phyloP scores from a whole-genome alignment of 1,139 yeast species.

The Wickerhamiella infanticola region DNA sequence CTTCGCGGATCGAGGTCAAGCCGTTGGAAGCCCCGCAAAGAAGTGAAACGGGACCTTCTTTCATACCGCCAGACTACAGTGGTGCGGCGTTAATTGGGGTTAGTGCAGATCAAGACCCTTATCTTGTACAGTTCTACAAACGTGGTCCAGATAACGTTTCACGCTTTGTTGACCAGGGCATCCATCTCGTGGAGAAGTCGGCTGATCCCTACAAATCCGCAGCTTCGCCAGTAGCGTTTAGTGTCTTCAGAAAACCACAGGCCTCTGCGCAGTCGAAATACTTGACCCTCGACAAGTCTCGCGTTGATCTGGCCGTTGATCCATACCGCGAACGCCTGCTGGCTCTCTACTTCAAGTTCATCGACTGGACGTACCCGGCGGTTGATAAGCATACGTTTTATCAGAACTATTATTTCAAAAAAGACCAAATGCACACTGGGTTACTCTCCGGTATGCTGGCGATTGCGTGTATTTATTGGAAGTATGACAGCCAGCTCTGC shows the following conservation, averaged over 20 bases:
- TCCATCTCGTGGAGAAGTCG: constrained; percentile 17
- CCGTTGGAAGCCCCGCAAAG: constrained; percentile 13
- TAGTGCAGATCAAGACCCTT: constrained; percentile 26
- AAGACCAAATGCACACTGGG: constrained; percentile 21
- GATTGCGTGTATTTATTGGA: constrained; percentile 26
- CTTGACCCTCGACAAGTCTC: not conserved
- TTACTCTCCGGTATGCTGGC: constrained; percentile 24
- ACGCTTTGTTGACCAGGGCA: constrained; percentile 21
- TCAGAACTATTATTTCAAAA: constrained; percentile 20
- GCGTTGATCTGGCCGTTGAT: constrained; percentile 5
- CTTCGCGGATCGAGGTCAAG: constrained; percentile 13
- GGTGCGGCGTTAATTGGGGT: constrained; percentile 20
- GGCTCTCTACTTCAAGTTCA: constrained; percentile 23
- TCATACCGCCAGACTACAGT: constrained; percentile 18
- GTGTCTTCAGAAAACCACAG: constrained; percentile 3
- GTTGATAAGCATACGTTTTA: constrained; percentile 23
- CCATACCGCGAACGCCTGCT: constrained; percentile 21
- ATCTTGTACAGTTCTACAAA: constrained; percentile 19
- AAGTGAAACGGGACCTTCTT: constrained; percentile 14
- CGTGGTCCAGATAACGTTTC: constrained; percentile 15
- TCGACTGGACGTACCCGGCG: constrained; percentile 26
- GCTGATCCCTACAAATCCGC: constrained; percentile 6
- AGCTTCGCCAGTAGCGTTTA: constrained; percentile 6
- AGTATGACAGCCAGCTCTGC: constrained; percentile 24
- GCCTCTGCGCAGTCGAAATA: not conserved